Conservation (phyloP, 2,329 filamentous ascomycete genomes). For the Pleoardoris graminearum region DNA sequence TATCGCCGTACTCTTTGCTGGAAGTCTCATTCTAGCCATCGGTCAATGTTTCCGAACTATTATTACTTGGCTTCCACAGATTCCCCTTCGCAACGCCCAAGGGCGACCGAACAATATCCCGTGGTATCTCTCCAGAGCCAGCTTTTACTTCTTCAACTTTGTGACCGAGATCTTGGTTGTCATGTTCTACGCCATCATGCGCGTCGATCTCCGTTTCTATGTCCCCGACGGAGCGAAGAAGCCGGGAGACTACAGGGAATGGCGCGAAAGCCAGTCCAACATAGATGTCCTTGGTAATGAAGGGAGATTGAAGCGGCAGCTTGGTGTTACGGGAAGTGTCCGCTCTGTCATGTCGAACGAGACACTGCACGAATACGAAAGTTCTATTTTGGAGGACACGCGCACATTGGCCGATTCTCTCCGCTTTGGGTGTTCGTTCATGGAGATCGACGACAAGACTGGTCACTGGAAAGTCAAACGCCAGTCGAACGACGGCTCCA, state of each 20-base stretch:
- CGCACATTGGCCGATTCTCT: slow-evolving; percentile 40
- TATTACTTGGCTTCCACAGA: slow-evolving; percentile 57
- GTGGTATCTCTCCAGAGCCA: slow-evolving; percentile 72
- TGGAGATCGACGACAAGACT: slow-evolving; percentile 37
- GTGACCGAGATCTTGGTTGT: slow-evolving; percentile 72
- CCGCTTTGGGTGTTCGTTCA: slow-evolving; percentile 34
- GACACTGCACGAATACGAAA: slow-evolving; percentile 34
- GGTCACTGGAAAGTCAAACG: slow-evolving; percentile 41
- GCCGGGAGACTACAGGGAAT: slow-evolving; percentile 32
- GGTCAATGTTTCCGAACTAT: slow-evolving; percentile 72
- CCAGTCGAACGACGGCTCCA: slow-evolving; percentile 20
- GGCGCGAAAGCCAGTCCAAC: slow-evolving; percentile 23
- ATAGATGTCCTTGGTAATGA: slow-evolving; percentile 26
- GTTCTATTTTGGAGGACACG: slow-evolving; percentile 37
- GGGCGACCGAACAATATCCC: slow-evolving; percentile 43
- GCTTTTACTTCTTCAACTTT: slow-evolving; percentile 83
- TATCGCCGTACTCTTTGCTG: slow-evolving; percentile 63
- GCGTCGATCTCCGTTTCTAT: slow-evolving; percentile 77
- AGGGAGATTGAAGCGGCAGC: slow-evolving; percentile 25
- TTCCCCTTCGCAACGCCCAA: slow-evolving; percentile 54
- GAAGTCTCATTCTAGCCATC: slow-evolving; percentile 63
- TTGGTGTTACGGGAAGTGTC: neutral
- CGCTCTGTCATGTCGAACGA: slow-evolving; percentile 23
- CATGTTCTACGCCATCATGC: slow-evolving; percentile 64
- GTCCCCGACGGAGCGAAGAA: slow-evolving; percentile 70